Evolutionary conservation across 2,329 filamentous ascomycete species (phyloP), one percentile per base, ranked within the genome.

Genomic region (Fusarium coffeatum): DNA sequence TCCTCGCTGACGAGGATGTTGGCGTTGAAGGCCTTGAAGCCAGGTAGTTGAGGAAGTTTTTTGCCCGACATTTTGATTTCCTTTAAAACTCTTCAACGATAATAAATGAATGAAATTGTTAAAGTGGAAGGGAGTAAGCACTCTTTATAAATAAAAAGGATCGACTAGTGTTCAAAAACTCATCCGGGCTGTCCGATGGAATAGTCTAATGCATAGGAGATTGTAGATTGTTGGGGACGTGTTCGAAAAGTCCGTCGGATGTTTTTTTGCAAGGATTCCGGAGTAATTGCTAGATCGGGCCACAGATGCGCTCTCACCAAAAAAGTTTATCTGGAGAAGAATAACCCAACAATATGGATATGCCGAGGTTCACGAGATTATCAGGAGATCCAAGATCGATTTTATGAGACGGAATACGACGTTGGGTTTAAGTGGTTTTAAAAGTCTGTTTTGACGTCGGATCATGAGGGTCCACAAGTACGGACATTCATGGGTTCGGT

Each of bases 21-120:
- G 55, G 83, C 79, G 45, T 80, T 82, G 64, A 86, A 76, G 70
- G 81, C 76, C 3, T 77, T 82, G 76, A 86, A 87, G 67, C 84
- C 84, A 13, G 72, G 55, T 25, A 74, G 63, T 11, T 66, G 56
- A 11, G 72, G 70, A 18, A 54, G 50, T 20, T 73, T 73, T 28
- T 68, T 73, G n/a, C 41, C 49, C 16, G 68, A 45, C 72, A 74
- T 74, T 53, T 22, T 55, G 42, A 32, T 40, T 32, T 32, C 13
- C 5, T 30, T 30, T 13, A 30, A 30, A 30, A 30, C 28, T 30
- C 12, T 30, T 30, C 2, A 28, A 28, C 11, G 11, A 28, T 12
- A 6, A 28, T 12, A 28, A 28, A 28, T 28, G 27, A 28, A 28
- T 28, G 27, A 12, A 12, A 28, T 6, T 12, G 5, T 11, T 12